Percentiles rank a stretch among this genome's conserved stretches.
Evolutionary conservation across 2,329 filamentous ascomycete species (phyloP).

Genomic region (Fusarium buxicola): DNA sequence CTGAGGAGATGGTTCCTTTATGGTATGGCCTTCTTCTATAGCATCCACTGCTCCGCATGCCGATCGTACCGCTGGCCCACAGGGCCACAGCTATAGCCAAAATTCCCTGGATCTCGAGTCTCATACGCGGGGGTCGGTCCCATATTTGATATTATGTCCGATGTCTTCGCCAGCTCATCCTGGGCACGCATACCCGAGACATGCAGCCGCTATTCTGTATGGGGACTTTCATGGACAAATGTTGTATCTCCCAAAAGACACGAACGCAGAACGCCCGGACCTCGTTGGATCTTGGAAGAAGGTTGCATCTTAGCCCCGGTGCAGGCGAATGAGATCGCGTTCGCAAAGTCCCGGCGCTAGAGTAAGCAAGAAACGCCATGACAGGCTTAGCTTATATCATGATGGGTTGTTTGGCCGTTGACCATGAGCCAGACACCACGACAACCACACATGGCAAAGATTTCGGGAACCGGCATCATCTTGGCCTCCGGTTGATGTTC

Average conservation of each 20-base stretch:
- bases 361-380: slow-evolving; percentile 34
- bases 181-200: slow-evolving; percentile 12
- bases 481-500: neutral
- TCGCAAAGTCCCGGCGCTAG: slow-evolving; percentile 27
- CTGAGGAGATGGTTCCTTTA: neutral
- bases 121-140: slow-evolving; percentile 20
- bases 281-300: slow-evolving; percentile 17
- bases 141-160: slow-evolving; percentile 12
- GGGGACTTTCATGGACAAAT: neutral
- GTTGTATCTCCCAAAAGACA: slow-evolving; percentile 1
- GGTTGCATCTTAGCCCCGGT: slow-evolving; percentile 19
- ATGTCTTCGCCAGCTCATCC: slow-evolving; percentile 8
- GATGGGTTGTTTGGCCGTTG: slow-evolving; percentile 20
- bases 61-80: slow-evolving; percentile 7
- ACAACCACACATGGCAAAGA: slow-evolving; percentile 2
- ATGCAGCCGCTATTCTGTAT: slow-evolving; percentile 17
- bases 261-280: slow-evolving; percentile 11
- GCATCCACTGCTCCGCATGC: slow-evolving; percentile 11
- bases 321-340: slow-evolving; percentile 26
- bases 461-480: slow-evolving; percentile 9
- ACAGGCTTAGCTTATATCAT: slow-evolving; percentile 33
- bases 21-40: neutral
- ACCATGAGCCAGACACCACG: slow-evolving; percentile 1
- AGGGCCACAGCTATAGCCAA: neutral
- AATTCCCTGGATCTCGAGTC: slow-evolving; percentile 2